These are phyloP conservation scores for Coniochaeta pulveracea DNA, from an alignment of 2,329 filamentous ascomycete genomes.

Conservation along the genomic window DNA sequence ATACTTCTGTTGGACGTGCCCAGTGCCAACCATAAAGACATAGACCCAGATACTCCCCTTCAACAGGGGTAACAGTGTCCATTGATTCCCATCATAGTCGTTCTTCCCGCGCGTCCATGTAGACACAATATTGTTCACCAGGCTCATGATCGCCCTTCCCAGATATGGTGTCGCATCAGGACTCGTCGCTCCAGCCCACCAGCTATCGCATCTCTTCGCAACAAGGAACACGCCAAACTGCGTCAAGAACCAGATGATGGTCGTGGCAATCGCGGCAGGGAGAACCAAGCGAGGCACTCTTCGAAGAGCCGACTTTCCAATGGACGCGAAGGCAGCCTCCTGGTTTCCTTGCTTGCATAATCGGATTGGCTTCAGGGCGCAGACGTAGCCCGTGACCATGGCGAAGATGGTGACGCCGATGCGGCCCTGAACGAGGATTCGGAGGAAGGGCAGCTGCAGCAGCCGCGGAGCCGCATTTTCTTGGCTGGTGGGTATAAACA, in stretches of 20 bases:
- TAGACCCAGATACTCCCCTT: constrained; percentile 44
- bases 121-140: constrained; percentile 31
- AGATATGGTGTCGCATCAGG: constrained; percentile 27
- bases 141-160: constrained; percentile 27
- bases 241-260: constrained; percentile 38
- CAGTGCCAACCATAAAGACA: constrained; percentile 37
- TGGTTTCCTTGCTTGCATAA: constrained; percentile 41
- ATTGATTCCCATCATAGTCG: constrained; percentile 45
- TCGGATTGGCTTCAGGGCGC: constrained; percentile 48
- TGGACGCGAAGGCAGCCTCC: constrained; percentile 37
- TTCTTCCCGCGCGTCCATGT: constrained; percentile 42
- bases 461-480: constrained; percentile 32
- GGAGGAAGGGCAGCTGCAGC: constrained; percentile 47
- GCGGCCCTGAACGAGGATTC: constrained; percentile 47
- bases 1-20: constrained; percentile 34
- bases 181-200: constrained; percentile 42
- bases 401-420: constrained; percentile 57
- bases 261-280: constrained; percentile 42
- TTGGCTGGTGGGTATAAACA: constrained; percentile 34
- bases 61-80: constrained; percentile 44
- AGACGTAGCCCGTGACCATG: constrained; percentile 53
- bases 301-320: constrained; percentile 46
- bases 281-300: constrained; percentile 46
- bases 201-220: constrained; percentile 44
- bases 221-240: constrained; percentile 46